phyloP scores from a whole-genome alignment of 257 asterid species.

The Forsythia viridissima region DNA sequence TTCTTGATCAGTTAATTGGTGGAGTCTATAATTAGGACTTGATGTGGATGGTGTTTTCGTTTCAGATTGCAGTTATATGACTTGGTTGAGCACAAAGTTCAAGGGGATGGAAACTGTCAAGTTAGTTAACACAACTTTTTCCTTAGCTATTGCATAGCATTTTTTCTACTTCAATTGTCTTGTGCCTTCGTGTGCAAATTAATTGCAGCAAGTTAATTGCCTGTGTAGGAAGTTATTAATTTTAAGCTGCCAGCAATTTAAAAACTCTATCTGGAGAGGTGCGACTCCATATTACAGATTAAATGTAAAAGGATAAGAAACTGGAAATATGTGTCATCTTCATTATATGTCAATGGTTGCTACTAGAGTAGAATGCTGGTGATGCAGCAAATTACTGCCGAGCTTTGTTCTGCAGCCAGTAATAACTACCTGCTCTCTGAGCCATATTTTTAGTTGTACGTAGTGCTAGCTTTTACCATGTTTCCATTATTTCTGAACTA shows the following conservation, averaged over 20 bases:
- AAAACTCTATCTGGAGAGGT: neutral
- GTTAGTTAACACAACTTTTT: conserved; percentile 38
- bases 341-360: too few relatives aligned
- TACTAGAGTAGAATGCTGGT: too few relatives aligned
- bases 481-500: too few relatives aligned
- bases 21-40: conserved; percentile 27
- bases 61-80: conserved; percentile 82
- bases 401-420: too few relatives aligned
- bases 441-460: too few relatives aligned
- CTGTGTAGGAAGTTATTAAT: conserved; percentile 1
- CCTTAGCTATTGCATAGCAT: neutral
- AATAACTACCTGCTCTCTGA: too few relatives aligned
- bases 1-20: conserved; percentile 15
- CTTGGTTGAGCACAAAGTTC: conserved; percentile 86
- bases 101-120: conserved; percentile 99
- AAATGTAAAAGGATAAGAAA: too few relatives aligned
- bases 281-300: too few relatives aligned
- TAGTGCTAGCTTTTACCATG: too few relatives aligned
- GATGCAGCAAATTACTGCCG: too few relatives aligned
- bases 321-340: too few relatives aligned
- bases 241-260: neutral
- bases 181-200: neutral
- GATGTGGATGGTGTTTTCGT: conserved; percentile 24
- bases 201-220: conserved; percentile 9
- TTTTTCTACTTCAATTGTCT: conserved; percentile 4